Percentiles rank a stretch among this genome's conserved stretches.
Conservation (phyloP, 2,329 filamentous ascomycete genomes). For the Venturia effusa region DNA sequence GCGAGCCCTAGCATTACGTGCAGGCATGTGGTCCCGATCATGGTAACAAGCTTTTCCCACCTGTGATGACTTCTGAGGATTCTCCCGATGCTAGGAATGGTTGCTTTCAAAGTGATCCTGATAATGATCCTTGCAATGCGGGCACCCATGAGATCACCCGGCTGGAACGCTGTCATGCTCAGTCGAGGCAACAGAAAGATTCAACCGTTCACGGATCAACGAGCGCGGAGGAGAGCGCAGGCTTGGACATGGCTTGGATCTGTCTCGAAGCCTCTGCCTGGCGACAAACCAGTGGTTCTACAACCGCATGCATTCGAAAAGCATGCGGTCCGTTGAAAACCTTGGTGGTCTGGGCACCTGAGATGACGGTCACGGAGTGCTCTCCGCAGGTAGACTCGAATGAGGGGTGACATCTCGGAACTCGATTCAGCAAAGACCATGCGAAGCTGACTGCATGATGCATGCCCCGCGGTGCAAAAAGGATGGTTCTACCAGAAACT, state of each 20-base stretch:
- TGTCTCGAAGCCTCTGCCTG: no score
- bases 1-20: not conserved
- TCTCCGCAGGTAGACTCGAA: not conserved
- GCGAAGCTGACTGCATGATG: not conserved
- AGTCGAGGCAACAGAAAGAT: no score
- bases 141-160: not conserved
- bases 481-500: not conserved
- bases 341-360: no score
- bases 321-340: not conserved
- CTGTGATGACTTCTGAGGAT: not conserved
- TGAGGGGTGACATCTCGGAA: not conserved
- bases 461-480: not conserved
- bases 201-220: not conserved
- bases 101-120: not conserved
- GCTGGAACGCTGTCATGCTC: not conserved
- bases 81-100: no score
- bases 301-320: no score
- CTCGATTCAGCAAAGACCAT: not conserved
- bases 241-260: not conserved
- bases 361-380: not conserved
- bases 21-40: not conserved
- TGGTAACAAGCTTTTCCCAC: not conserved
- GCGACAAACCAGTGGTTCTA: no score
- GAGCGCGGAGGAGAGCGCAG: not conserved
- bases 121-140: not conserved